phyloP scores from a whole-genome alignment of 192 early-diverging fungal genomes.

The Obelidium mucronatum region DNA sequence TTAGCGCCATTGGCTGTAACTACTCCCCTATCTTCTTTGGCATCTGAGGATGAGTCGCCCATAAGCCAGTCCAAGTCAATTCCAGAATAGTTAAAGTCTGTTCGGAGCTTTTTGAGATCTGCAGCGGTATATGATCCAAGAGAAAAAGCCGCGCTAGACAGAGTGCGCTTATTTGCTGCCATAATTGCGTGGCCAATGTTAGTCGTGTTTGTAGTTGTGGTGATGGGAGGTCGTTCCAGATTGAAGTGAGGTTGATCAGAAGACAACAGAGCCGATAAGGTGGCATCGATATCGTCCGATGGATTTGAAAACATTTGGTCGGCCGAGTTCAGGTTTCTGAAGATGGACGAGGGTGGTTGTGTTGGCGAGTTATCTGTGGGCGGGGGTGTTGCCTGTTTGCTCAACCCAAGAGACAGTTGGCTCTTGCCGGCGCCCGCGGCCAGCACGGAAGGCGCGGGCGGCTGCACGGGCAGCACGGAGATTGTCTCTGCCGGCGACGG shows the following conservation, averaged over 20 bases:
- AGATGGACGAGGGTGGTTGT: neutral
- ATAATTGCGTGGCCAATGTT: neutral
- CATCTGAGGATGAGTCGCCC: neutral
- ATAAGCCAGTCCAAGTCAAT: conserved; percentile 30
- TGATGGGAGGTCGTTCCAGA: neutral
- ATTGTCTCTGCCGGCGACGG: neutral
- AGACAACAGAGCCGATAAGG: conserved; percentile 6
- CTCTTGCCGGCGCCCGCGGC: neutral
- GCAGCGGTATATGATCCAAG: conserved; percentile 47
- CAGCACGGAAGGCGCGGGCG: neutral
- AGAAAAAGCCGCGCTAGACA: conserved; percentile 52
- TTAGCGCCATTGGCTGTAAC: neutral
- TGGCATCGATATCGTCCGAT: conserved; percentile 24
- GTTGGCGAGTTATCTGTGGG: neutral
- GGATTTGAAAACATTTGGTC: conserved; percentile 9
- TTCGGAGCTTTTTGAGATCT: conserved; percentile 51
- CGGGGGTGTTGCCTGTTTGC: neutral
- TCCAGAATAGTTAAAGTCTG: conserved; percentile 38
- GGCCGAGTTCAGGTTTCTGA: neutral
- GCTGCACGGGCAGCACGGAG: neutral
- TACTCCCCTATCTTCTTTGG: neutral
- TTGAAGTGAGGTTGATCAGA: neutral
- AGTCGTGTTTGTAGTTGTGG: neutral
- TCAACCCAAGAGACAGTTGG: conserved; percentile 23
- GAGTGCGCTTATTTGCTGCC: conserved; percentile 36